Conservation (phyloP, 2,329 filamentous ascomycete genomes). For the Thermothelomyces thermophilus region DNA sequence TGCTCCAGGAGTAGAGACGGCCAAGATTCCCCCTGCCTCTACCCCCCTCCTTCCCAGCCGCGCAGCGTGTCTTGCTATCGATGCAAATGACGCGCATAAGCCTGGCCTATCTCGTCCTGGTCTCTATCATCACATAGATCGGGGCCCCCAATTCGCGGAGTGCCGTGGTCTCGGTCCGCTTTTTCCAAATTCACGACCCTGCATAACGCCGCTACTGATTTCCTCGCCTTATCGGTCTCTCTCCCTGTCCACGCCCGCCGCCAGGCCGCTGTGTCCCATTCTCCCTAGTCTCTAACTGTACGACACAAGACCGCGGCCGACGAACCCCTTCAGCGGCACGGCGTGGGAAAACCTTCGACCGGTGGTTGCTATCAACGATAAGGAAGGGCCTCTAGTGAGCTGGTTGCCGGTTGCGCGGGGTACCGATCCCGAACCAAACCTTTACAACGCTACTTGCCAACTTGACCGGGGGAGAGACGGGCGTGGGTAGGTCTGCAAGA, state of each 20-base stretch:
- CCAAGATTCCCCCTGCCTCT: not conserved
- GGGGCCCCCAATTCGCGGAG: constrained; percentile 17
- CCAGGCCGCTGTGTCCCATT: not conserved
- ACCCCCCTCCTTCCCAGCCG: not conserved
- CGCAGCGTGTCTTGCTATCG: constrained; percentile 12
- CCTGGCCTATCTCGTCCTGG: constrained; percentile 51
- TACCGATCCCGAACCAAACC: constrained; percentile 1
- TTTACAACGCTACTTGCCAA: not conserved
- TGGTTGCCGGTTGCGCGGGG: not conserved
- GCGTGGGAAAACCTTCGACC: not conserved
- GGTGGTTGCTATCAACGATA: constrained; percentile 11
- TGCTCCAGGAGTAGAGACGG: not conserved
- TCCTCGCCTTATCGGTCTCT: constrained; percentile 2
- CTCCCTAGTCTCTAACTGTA: not conserved
- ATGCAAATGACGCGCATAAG: constrained; percentile 51
- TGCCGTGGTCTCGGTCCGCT: constrained; percentile 17
- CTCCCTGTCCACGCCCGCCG: not conserved
- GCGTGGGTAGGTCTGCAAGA: not conserved
- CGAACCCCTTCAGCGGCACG: not conserved
- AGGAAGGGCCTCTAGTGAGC: constrained; percentile 1
- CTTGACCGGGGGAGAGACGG: not conserved
- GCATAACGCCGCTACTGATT: constrained; percentile 10
- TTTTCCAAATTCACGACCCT: constrained; percentile 14
- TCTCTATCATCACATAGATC: constrained; percentile 46
- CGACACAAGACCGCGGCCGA: not conserved